Evolutionary conservation across 2,329 filamentous ascomycete genomes (phyloP).

Genomic region (Dactylellina leptospora): DNA sequence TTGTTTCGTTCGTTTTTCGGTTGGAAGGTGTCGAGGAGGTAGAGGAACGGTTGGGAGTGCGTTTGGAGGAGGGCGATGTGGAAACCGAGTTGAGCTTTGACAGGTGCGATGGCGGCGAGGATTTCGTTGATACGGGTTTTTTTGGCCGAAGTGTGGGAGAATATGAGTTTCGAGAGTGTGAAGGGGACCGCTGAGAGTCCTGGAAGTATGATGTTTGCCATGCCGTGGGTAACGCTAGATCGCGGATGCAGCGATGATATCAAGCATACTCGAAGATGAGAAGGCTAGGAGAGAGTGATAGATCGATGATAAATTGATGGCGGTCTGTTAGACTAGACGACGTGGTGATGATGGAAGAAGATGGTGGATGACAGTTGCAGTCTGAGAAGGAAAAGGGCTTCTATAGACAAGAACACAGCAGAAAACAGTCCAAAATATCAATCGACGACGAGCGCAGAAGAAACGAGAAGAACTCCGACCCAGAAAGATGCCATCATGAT

Average conservation of each 20-base stretch:
- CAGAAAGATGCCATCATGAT: too few relatives aligned
- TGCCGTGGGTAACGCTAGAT: too few relatives aligned
- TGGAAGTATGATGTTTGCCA: too few relatives aligned
- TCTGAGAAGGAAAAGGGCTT: constrained; percentile 3
- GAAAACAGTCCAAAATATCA: background rate
- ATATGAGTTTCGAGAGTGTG: background rate
- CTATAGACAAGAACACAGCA: background rate
- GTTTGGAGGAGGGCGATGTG: constrained; percentile 18
- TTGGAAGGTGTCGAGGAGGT: constrained; percentile 24
- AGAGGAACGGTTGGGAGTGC: constrained; percentile 39
- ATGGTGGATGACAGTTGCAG: background rate
- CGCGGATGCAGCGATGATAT: too few relatives aligned
- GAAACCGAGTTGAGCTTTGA: constrained; percentile 31
- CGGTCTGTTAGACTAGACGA: too few relatives aligned
- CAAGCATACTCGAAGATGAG: too few relatives aligned
- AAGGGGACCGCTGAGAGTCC: background rate
- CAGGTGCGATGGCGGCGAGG: constrained; percentile 7
- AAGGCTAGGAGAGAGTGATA: background rate
- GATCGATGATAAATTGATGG: background rate
- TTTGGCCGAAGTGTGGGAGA: background rate
- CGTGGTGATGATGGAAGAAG: background rate
- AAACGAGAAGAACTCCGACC: constrained; percentile 4
- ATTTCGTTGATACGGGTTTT: background rate
- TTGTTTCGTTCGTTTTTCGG: constrained; percentile 1
- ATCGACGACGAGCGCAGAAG: background rate